phyloP scores from a whole-genome alignment of 2,329 filamentous ascomycete species.

The Endocalyx cinctus region DNA sequence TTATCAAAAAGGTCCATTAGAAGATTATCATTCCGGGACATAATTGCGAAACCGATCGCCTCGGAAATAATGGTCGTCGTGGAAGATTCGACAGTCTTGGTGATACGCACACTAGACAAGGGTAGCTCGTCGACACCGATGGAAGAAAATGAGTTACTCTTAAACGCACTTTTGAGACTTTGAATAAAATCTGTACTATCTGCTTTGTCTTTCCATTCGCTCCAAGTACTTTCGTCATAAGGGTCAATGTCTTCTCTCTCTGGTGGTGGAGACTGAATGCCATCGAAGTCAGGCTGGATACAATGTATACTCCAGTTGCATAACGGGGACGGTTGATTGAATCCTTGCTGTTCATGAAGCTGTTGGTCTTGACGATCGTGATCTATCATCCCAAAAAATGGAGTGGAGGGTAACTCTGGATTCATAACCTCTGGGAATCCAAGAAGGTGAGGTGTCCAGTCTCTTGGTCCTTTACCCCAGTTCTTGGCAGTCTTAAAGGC shows the following conservation, averaged over 20 bases:
- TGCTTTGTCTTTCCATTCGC: neutral
- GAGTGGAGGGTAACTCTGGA: neutral
- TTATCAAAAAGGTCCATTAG: accelerated
- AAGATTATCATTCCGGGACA: slow-evolving; percentile 12
- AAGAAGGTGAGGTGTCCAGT: slow-evolving; percentile 18
- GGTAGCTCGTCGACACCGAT: slow-evolving; percentile 7
- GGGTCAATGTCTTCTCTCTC: slow-evolving; percentile 1
- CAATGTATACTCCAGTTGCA: slow-evolving; percentile 3
- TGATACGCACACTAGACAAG: slow-evolving; percentile 5
- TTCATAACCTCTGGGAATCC: slow-evolving; percentile 1
- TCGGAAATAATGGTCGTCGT: slow-evolving; percentile 5
- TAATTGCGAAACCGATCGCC: slow-evolving; percentile 17
- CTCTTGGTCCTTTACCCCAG: slow-evolving; percentile 20
- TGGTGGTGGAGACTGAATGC: neutral
- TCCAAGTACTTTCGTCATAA: neutral
- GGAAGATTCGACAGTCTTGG: slow-evolving; percentile 6
- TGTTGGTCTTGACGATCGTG: neutral
- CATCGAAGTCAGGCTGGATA: neutral
- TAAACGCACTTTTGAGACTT: neutral
- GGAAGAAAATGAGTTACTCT: slow-evolving; percentile 3
- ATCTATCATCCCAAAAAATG: neutral
- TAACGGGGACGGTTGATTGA: neutral
- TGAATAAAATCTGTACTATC: neutral
- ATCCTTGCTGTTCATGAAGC: neutral
- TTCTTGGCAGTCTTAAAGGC: slow-evolving; percentile 24